Evolutionary conservation across 2,329 filamentous ascomycete species (phyloP).

Genomic region (Calycina marina): DNA sequence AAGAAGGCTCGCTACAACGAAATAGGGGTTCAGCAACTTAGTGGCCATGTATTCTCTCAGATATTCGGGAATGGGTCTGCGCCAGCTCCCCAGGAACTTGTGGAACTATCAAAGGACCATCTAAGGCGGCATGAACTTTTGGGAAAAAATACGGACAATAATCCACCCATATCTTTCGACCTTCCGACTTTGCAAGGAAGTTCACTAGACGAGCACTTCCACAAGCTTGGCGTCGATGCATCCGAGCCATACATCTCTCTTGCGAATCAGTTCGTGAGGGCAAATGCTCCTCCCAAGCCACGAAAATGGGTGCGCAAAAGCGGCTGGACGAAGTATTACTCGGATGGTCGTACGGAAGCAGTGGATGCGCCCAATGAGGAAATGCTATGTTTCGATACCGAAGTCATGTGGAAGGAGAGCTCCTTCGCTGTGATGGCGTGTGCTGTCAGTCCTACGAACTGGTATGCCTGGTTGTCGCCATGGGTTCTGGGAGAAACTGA

Average conservation of each 20-base stretch:
- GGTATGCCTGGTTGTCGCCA: conserved; percentile 96
- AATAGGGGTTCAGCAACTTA: conserved; percentile 89
- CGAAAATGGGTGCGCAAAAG: conserved; percentile 62
- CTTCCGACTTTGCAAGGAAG: conserved; percentile 65
- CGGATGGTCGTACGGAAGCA: conserved; percentile 55
- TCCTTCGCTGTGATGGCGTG: conserved; percentile 95
- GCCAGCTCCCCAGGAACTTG: conserved; percentile 53
- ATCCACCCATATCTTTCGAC: conserved; percentile 68
- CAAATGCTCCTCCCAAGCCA: conserved; percentile 42
- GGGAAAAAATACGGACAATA: conserved; percentile 75
- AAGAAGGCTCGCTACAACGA: conserved; percentile 68
- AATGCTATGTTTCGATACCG: conserved; percentile 86
- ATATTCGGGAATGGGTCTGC: conserved; percentile 51
- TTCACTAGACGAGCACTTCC: conserved; percentile 86
- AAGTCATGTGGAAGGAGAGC: conserved; percentile 90
- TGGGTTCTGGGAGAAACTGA: conserved; percentile 80
- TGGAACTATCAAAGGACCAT: conserved; percentile 70
- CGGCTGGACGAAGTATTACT: conserved; percentile 89
- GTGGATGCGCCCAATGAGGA: conserved; percentile 66
- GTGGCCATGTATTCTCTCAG: conserved; percentile 66
- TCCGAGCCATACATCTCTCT: conserved; percentile 69
- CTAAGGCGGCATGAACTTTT: conserved; percentile 71
- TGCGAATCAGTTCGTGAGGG: conserved; percentile 59
- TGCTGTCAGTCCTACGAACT: conserved; percentile 73
- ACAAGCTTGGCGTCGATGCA: conserved; percentile 71